Conservation (phyloP, 164 flowering plant species). For the Aristolochia contorta region DNA sequence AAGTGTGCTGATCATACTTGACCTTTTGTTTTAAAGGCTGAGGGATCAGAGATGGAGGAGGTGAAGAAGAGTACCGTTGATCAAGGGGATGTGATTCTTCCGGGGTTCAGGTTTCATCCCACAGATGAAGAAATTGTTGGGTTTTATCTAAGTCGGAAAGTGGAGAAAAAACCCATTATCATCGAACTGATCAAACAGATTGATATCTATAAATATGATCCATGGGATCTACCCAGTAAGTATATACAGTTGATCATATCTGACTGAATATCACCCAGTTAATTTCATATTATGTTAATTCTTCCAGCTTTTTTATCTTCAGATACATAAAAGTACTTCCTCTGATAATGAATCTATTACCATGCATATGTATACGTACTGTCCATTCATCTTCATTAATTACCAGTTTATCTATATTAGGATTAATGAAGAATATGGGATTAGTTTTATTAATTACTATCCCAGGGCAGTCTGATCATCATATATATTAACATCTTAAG, state of each 20-base stretch:
- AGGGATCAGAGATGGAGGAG: not conserved
- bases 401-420: not conserved
- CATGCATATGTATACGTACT: not conserved
- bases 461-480: no score
- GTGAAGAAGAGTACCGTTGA: not conserved
- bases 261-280: no score
- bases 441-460: no score
- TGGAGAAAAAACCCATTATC: slow-evolving; percentile 44
- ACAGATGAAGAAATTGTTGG: slow-evolving; percentile 82
- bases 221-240: slow-evolving; percentile 98
- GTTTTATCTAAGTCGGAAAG: slow-evolving; percentile 66
- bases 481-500: no score
- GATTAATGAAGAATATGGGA: no score
- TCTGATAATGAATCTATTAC: not conserved
- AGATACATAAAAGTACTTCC: not conserved
- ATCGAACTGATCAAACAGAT: slow-evolving; percentile 68
- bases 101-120: slow-evolving; percentile 88
- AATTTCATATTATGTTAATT: no score
- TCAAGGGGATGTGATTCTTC: slow-evolving; percentile 39
- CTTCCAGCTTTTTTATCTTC: no score
- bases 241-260: not conserved
- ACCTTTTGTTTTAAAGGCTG: no score
- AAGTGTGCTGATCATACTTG: no score
- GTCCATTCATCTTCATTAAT: not conserved
- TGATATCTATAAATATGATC: slow-evolving; percentile 78